phyloP scores from a whole-genome alignment of 2,329 filamentous ascomycete species.

The Ophiostoma quercus region DNA sequence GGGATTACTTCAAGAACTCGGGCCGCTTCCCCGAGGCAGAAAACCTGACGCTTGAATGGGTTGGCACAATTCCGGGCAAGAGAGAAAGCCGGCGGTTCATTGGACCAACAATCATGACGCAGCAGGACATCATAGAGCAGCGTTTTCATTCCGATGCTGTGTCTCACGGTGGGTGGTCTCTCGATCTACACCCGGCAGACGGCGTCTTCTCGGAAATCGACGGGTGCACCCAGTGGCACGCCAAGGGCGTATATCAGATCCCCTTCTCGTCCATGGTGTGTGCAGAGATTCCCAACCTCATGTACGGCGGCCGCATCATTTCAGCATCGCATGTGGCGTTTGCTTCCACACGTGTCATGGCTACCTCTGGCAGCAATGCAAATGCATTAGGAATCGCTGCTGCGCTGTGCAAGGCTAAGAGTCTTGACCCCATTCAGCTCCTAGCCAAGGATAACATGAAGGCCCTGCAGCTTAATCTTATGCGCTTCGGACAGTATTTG shows the following conservation, averaged over 20 bases:
- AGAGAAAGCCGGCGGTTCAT: constrained; percentile 30
- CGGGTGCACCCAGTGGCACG: constrained; percentile 31
- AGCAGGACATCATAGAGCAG: constrained; percentile 31
- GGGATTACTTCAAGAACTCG: constrained; percentile 29
- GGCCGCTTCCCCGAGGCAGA: constrained; percentile 30
- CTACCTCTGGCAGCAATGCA: constrained; percentile 29
- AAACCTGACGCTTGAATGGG: constrained; percentile 31
- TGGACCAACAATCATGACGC: constrained; percentile 29
- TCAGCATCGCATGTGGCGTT: constrained; percentile 30
- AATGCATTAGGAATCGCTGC: constrained; percentile 29
- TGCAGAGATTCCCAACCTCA: constrained; percentile 29
- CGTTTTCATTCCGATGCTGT: constrained; percentile 29
- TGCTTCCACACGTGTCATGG: constrained; percentile 31
- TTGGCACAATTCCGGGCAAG: constrained; percentile 31
- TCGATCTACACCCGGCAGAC: constrained; percentile 31
- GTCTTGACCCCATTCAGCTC: constrained; percentile 27
- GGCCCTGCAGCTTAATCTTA: constrained; percentile 28
- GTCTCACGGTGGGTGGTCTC: constrained; percentile 30
- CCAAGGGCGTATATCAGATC: constrained; percentile 30
- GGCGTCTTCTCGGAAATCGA: constrained; percentile 31
- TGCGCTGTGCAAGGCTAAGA: constrained; percentile 27
- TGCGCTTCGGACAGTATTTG: constrained; percentile 30
- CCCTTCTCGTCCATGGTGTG: constrained; percentile 31
- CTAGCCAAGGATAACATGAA: constrained; percentile 30
- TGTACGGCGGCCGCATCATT: constrained; percentile 31